Conservation (phyloP, 179 eudicot species). For the Camellia oleifera region DNA sequence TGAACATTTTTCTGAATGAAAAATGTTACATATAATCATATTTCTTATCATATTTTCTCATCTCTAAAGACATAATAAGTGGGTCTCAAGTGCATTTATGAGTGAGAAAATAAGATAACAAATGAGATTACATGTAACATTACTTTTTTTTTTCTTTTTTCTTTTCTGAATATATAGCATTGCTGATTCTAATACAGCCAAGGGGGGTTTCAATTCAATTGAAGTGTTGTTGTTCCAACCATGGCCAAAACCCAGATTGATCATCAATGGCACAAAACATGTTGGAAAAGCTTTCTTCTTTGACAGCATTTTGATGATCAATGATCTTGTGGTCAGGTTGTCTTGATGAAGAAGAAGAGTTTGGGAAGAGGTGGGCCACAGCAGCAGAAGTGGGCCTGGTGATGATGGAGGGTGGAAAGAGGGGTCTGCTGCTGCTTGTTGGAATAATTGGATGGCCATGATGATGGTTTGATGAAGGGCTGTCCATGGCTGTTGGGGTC, state of each 20-base stretch:
- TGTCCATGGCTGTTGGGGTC: slow-evolving; percentile 45
- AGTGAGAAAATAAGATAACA: too few species aligned
- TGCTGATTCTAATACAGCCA: neutral
- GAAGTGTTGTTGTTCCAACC: slow-evolving; percentile 83
- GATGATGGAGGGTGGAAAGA: slow-evolving; percentile 53
- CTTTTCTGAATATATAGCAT: neutral
- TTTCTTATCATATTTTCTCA: too few species aligned
- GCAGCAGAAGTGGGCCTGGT: slow-evolving; percentile 40
- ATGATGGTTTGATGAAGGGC: slow-evolving; percentile 31
- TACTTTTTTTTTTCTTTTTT: too few species aligned
- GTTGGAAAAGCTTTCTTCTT: slow-evolving; percentile 74
- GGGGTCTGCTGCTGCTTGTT: slow-evolving; percentile 27
- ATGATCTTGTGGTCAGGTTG: slow-evolving; percentile 24
- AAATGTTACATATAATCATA: too few species aligned
- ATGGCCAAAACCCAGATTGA: slow-evolving; percentile 85
- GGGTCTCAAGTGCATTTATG: too few species aligned
- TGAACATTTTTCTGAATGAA: too few species aligned
- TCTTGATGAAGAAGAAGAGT: slow-evolving; percentile 30
- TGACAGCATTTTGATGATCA: slow-evolving; percentile 39
- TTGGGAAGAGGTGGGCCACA: slow-evolving; percentile 44
- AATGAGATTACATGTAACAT: too few species aligned
- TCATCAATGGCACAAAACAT: slow-evolving; percentile 86
- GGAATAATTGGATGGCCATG: too few species aligned
- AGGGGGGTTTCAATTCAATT: slow-evolving; percentile 33
- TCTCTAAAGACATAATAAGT: too few species aligned